Evolutionary conservation across 2,329 filamentous ascomycete genomes (phyloP).

Genomic region (Metarhizium rileyi): DNA sequence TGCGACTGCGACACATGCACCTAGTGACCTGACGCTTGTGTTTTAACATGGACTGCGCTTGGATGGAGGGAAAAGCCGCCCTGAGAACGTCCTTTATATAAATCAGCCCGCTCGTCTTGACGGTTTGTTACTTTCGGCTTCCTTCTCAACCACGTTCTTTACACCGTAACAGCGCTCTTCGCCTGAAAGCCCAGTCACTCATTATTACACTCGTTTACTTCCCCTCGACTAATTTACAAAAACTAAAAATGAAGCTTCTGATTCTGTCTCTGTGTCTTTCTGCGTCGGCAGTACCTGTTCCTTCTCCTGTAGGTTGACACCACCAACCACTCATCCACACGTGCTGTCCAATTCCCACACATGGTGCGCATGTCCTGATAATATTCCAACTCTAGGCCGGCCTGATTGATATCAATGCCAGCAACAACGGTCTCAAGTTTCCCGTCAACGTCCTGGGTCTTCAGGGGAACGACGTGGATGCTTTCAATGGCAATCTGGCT

Average conservation of each 20-base stretch:
- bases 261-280: not conserved
- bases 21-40: no score
- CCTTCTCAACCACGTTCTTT: not conserved
- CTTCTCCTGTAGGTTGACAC: not conserved
- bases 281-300: not conserved
- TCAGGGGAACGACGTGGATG: not conserved
- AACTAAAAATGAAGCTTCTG: not conserved
- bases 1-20: no score
- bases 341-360: not conserved
- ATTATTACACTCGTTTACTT: not conserved
- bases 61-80: no score
- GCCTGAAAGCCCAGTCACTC: not conserved
- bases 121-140: no score
- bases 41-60: no score
- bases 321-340: not conserved
- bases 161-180: not conserved
- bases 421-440: not conserved
- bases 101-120: no score
- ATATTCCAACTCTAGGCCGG: not conserved
- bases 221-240: no score
- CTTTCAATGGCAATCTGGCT: not conserved
- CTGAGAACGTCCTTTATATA: no score
- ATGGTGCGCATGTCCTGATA: not conserved
- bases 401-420: not conserved
- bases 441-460: not conserved